These are phyloP conservation scores for Inosperma sp. DNA, from an alignment of 768 basidiomycete species.

Conservation along the genomic window DNA sequence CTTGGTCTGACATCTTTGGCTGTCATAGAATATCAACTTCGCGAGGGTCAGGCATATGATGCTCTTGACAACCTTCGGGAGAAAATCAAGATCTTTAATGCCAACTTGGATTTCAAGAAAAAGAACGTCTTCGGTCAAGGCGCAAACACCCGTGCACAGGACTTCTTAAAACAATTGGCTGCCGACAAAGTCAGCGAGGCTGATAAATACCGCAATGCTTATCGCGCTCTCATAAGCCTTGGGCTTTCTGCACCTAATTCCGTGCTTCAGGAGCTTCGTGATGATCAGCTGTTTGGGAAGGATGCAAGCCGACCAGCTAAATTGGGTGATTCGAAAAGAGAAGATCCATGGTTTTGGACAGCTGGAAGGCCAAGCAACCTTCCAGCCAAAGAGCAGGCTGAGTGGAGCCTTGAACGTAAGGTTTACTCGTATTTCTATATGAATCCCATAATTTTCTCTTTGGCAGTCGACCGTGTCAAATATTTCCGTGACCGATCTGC, in stretches of 20 bases:
- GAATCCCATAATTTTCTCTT: neutral
- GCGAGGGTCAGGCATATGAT: conserved; percentile 25
- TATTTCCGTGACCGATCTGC: conserved; percentile 26
- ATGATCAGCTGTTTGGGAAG: conserved; percentile 17
- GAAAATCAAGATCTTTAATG: conserved; percentile 19
- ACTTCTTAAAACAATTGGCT: conserved; percentile 13
- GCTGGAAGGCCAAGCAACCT: conserved; percentile 13
- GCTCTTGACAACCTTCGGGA: conserved; percentile 18
- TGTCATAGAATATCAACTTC: conserved; percentile 16
- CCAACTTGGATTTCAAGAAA: conserved; percentile 20
- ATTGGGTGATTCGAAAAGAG: conserved; percentile 14
- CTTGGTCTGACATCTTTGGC: conserved; percentile 10
- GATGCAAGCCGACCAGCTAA: conserved; percentile 11
- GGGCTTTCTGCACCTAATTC: conserved; percentile 11
- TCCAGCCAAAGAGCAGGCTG: conserved; percentile 12
- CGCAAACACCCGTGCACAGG: conserved; percentile 19
- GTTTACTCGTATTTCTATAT: neutral
- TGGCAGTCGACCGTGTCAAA: conserved; percentile 15
- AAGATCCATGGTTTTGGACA: conserved; percentile 24
- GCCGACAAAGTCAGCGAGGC: conserved; percentile 13
- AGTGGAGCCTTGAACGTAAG: conserved; percentile 24
- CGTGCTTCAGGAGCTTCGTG: conserved; percentile 14
- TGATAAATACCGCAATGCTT: conserved; percentile 15
- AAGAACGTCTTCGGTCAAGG: conserved; percentile 20
- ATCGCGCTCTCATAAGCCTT: conserved; percentile 15